Conservation (phyloP, 305 asterid species). For the Rubia occidens region DNA sequence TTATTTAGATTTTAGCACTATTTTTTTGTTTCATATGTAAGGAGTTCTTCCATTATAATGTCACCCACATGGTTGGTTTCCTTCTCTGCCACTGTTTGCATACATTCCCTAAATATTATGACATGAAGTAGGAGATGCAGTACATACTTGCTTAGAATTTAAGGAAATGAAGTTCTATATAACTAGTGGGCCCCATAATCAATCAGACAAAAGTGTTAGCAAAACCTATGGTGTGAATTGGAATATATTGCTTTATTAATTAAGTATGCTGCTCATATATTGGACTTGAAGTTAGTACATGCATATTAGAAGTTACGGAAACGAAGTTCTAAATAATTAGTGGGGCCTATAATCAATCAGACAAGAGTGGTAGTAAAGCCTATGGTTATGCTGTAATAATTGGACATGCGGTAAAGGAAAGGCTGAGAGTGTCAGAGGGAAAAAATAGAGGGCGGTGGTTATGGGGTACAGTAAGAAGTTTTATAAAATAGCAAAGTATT, state of each 20-base stretch:
- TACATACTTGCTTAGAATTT: neutral
- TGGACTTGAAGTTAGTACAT: neutral
- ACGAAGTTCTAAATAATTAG: neutral
- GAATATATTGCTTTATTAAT: neutral
- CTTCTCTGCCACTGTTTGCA: neutral
- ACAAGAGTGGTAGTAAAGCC: neutral
- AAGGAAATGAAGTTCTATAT: neutral
- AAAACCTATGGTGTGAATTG: neutral
- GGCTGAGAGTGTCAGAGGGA: neutral
- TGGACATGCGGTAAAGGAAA: neutral
- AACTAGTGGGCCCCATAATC: too few species aligned
- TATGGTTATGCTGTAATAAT: neutral
- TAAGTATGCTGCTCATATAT: neutral
- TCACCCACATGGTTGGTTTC: neutral
- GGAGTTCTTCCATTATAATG: neutral
- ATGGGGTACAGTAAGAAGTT: neutral
- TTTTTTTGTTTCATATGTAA: too few species aligned
- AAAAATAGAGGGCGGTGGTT: neutral
- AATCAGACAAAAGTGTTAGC: neutral
- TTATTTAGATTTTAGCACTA: neutral
- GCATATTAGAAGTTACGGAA: neutral
- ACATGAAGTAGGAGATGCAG: neutral
- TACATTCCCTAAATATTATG: neutral
- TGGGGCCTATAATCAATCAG: neutral
- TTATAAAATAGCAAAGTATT: neutral